A percentile compares a stretch with the other conserved stretches of the same genome.
Evolutionary conservation across 495 filamentous ascomycete species (phyloP).

Genomic region (Pyronema omphalodes): DNA sequence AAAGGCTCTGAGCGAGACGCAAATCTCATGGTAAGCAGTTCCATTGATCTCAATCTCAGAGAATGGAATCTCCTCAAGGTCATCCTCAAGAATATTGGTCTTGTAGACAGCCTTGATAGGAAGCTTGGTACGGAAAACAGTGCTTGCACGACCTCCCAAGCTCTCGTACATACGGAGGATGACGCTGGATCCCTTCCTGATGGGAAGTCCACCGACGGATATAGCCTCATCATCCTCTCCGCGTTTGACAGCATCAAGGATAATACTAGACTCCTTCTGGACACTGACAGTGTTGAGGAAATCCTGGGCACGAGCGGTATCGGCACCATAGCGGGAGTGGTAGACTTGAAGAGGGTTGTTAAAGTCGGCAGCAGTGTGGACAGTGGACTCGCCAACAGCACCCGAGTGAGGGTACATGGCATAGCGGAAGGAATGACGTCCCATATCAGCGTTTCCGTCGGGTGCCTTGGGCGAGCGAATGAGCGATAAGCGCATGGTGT

Average conservation of each 20-base stretch:
- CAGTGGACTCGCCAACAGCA: slow-evolving; percentile 45
- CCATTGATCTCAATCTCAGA: slow-evolving; percentile 29
- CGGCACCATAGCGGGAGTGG: slow-evolving; percentile 4
- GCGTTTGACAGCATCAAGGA: slow-evolving; percentile 38
- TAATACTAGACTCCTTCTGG: slow-evolving; percentile 22
- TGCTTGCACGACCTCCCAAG: slow-evolving; percentile 63
- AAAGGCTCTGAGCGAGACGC: slow-evolving; percentile 60
- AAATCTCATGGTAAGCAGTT: slow-evolving; percentile 32
- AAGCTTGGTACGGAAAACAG: slow-evolving; percentile 43
- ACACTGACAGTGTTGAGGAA: slow-evolving; percentile 24
- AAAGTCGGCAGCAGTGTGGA: slow-evolving; percentile 75
- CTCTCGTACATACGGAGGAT: slow-evolving; percentile 77
- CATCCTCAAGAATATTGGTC: slow-evolving; percentile 63
- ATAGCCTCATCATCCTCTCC: slow-evolving; percentile 93
- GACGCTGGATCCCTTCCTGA: slow-evolving; percentile 53
- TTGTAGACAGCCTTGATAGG: slow-evolving; percentile 59
- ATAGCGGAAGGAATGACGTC: slow-evolving; percentile 70
- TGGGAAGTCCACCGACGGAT: slow-evolving; percentile 46
- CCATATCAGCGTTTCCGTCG: slow-evolving; percentile 94
- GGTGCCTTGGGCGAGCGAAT: slow-evolving; percentile 89
- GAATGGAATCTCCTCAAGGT: slow-evolving; percentile 36
- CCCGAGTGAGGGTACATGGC: slow-evolving; percentile 78
- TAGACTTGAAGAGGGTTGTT: slow-evolving; percentile 50
- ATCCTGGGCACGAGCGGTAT: neutral
- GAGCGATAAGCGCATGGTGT: slow-evolving; percentile 76